Percentiles rank a stretch among this genome's conserved stretches.
phyloP scores from a whole-genome alignment of 176 grass and related monocot genomes.

The Tuctoria greenei region DNA sequence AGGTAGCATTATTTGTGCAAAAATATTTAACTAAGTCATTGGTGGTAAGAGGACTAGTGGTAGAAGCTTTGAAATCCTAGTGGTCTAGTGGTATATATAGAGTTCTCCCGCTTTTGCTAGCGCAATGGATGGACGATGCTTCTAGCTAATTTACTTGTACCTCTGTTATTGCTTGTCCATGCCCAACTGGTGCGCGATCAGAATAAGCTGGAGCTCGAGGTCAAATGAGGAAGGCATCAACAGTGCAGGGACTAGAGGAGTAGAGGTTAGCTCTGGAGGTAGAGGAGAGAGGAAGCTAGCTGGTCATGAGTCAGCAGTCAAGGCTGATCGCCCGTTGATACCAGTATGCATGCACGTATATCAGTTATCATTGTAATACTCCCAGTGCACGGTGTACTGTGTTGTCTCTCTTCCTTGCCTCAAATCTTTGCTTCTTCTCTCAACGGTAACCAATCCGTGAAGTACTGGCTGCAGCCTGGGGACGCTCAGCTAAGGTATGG shows the following conservation, averaged over 20 bases:
- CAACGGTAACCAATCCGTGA: not conserved
- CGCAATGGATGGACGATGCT: not conserved
- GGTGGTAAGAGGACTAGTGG: not conserved
- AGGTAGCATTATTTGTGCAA: conserved; percentile 12
- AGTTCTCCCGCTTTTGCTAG: not conserved
- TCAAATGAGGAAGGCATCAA: not conserved
- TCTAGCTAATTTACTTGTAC: conserved; percentile 6
- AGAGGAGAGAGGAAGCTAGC: conserved; percentile 15
- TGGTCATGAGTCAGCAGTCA: conserved; percentile 20
- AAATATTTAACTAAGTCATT: not conserved
- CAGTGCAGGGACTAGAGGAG: not conserved
- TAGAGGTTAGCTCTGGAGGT: not conserved
- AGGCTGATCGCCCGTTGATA: not conserved
- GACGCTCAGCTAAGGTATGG: conserved; percentile 17
- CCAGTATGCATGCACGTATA: not conserved
- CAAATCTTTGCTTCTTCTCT: not conserved
- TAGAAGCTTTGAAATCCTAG: not conserved
- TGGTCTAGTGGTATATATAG: not conserved
- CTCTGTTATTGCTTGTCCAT: not conserved
- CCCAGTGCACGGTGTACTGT: no score
- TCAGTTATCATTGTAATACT: not conserved
- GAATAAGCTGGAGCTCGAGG: not conserved
- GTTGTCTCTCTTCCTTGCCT: not conserved
- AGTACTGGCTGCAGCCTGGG: not conserved
- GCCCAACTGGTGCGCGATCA: conserved; percentile 12